Base-by-base conservation (phyloP, 495 filamentous ascomycete species). In the Penicillium bovifimosum region DNA sequence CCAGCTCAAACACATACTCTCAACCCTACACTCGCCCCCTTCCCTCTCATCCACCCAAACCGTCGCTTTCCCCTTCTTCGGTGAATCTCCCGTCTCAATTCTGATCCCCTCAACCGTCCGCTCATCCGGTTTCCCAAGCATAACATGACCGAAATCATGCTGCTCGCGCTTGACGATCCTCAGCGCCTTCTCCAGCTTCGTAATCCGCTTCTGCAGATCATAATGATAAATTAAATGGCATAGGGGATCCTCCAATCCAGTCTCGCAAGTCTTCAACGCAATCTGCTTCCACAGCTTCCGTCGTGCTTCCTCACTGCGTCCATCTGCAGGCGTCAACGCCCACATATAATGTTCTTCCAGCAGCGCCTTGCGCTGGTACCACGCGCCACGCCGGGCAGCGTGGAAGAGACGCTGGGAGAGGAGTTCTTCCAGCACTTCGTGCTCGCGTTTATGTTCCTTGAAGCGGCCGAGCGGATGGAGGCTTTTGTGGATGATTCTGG, bases 281-380 rank as follows among this genome's bases (percentile, higher is more conserved):
- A 86, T 76, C 45, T 83, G 77, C 65, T 84, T 86, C 92, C 92
- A 98, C 58, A 88, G 76, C 63, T 87, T 92, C 67, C 86, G 91
- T 58, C 86, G 85, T 9, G 67, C 70, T 46, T 88, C 85, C 27
- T 79, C 76, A 38, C 63, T 77, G 42, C 79, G 74, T 10, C 68
- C 76, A 10, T 76, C 73, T 0, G 66, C 61, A 0, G 82, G 72
- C 1, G 75, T 78, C 3, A 87, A 61, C 1, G 76, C 74, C 65
- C 80, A 76, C 88, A 96, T 91, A 63, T 98, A 97, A 56, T 91
- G 90, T 68, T 98, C 93, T 71, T 98, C 93, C 14, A 98, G 66
- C 6, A 98, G 70, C 1, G 93, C 93, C 71, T 91, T 96, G 13
- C 93, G 88, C 66, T 96, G 91, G 62, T 96, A 97, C 93, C 93